A percentile compares a stretch with the other conserved stretches of the same genome.
Evolutionary conservation across 495 filamentous ascomycete genomes (phyloP).

Genomic region (Aspergillus nanangensis): DNA sequence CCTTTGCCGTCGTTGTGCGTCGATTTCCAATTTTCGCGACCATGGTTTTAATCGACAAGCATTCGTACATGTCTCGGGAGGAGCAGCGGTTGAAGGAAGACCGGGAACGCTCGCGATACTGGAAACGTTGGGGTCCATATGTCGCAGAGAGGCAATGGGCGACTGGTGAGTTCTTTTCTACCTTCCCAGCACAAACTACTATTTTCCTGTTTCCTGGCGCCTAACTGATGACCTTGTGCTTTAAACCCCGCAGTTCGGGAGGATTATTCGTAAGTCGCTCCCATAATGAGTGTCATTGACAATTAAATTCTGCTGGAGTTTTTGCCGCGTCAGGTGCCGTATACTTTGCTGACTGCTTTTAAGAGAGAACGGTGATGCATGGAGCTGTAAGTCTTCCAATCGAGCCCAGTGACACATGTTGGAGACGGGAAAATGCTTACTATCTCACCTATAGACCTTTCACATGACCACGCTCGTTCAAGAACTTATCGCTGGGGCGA

Average conservation of each 20-base stretch:
- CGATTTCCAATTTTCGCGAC: conserved; percentile 6
- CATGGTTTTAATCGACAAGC: conserved; percentile 86
- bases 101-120: conserved; percentile 60
- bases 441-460: background rate
- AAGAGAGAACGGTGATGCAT: background rate
- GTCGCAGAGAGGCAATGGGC: background rate
- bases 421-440: background rate
- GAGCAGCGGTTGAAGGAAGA: conserved; percentile 87
- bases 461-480: background rate
- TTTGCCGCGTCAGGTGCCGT: no score
- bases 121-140: background rate
- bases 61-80: conserved; percentile 80
- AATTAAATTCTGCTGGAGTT: no score
- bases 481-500: background rate
- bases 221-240: background rate
- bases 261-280: background rate
- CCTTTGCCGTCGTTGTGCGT: conserved; percentile 4
- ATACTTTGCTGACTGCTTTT: no score
- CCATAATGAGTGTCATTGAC: no score
- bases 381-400: background rate
- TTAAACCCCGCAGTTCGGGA: background rate
- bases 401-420: background rate
- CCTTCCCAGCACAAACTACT: no score
- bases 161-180: background rate
- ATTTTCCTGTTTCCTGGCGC: background rate